phyloP scores from a whole-genome alignment of 1,139 yeast genomes.

The Magnusiomyces magnusii region DNA sequence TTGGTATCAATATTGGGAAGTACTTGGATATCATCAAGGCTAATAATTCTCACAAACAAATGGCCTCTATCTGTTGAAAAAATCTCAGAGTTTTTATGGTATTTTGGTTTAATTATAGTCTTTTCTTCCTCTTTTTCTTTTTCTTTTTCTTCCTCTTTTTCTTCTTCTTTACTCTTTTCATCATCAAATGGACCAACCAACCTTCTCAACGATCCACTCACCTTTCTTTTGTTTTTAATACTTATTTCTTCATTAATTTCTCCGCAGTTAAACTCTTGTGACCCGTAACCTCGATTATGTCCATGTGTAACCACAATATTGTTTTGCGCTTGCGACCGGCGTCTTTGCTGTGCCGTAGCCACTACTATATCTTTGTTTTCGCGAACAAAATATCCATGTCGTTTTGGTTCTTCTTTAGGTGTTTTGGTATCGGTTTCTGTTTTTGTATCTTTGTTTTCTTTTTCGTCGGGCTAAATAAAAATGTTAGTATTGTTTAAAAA shows the following conservation, averaged over 20 bases:
- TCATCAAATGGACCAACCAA: constrained; percentile 4
- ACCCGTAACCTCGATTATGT: not conserved
- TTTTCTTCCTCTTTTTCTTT: not conserved
- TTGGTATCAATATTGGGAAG: constrained; percentile 48
- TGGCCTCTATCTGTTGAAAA: constrained; percentile 55
- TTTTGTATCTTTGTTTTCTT: not conserved
- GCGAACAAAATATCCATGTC: constrained; percentile 32
- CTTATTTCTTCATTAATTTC: not conserved
- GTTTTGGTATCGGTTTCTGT: no score
- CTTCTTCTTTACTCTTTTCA: not conserved
- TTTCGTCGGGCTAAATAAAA: not conserved
- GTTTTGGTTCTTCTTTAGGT: constrained; percentile 4
- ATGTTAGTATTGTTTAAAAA: not conserved
- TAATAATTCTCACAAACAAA: constrained; percentile 58
- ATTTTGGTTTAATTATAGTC: not conserved
- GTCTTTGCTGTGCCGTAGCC: constrained; percentile 22
- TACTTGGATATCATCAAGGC: constrained; percentile 46
- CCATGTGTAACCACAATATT: not conserved
- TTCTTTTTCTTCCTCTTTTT: not conserved
- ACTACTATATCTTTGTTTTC: constrained; percentile 30
- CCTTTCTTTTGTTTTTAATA: constrained; percentile 13
- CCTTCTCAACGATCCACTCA: constrained; percentile 24
- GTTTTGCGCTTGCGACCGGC: not conserved
- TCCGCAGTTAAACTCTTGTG: not conserved
- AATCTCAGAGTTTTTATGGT: constrained; percentile 20